phyloP scores from a whole-genome alignment of 2,329 filamentous ascomycete genomes.

The Hypoxylon sp. region DNA sequence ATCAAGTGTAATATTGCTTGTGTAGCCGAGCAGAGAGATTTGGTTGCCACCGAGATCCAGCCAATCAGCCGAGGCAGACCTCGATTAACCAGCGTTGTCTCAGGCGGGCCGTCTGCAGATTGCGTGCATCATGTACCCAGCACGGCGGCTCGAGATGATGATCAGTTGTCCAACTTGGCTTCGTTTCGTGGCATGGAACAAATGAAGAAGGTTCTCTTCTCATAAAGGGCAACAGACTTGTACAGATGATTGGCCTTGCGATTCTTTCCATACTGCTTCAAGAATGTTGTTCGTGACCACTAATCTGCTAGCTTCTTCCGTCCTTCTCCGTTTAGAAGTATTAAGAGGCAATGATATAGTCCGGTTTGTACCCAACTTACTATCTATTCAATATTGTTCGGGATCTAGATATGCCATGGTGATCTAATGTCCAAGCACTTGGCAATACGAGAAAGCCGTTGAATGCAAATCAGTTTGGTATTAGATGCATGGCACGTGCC shows the following conservation, averaged over 20 bases:
- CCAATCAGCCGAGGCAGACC: constrained; percentile 27
- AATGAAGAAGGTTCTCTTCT: constrained; percentile 28
- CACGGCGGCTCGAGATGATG: constrained; percentile 36
- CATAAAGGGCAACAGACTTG: constrained; percentile 23
- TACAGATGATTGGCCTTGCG: constrained; percentile 26
- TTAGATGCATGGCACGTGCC: constrained; percentile 31
- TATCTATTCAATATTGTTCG: background rate
- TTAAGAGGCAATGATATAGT: background rate
- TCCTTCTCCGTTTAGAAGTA: constrained; percentile 5
- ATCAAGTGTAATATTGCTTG: constrained; percentile 15
- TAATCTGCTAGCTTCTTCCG: background rate
- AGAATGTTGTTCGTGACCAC: constrained; percentile 8
- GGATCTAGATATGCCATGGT: constrained; percentile 5
- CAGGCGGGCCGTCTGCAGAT: constrained; percentile 36
- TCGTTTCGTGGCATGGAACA: constrained; percentile 28
- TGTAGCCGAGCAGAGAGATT: constrained; percentile 16
- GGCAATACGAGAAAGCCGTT: background rate
- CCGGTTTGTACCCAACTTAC: background rate
- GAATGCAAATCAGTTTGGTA: too few relatives aligned
- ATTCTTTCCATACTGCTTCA: constrained; percentile 14
- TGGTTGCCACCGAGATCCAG: constrained; percentile 21
- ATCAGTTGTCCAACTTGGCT: constrained; percentile 23
- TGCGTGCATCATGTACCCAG: constrained; percentile 43
- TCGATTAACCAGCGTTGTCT: constrained; percentile 19
- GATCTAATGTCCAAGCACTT: constrained; percentile 1